These are phyloP conservation scores for Scedosporium boydii DNA, from an alignment of 2,329 filamentous ascomycete genomes.

Conservation along the genomic window DNA sequence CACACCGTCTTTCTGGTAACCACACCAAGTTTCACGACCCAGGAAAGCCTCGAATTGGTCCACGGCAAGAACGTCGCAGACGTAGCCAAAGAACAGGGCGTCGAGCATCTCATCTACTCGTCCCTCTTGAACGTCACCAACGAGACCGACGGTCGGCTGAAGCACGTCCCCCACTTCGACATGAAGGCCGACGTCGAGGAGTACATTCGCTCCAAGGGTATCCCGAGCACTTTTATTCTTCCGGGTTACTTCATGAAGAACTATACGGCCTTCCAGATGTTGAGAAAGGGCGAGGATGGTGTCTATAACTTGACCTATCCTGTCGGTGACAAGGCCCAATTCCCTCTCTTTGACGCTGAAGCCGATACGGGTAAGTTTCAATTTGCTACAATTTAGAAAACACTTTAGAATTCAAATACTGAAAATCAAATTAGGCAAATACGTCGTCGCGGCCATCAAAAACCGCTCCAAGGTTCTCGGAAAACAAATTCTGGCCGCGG, in stretches of 20 bases:
- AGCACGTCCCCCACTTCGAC: slow-evolving; percentile 41
- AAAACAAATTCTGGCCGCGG: slow-evolving; percentile 25
- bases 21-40: background rate
- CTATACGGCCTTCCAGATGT: slow-evolving; percentile 13
- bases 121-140: slow-evolving; percentile 30
- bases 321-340: slow-evolving; percentile 17
- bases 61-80: slow-evolving; percentile 38
- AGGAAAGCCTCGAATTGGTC: background rate
- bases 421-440: slow-evolving; percentile 21
- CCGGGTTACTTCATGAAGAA: slow-evolving; percentile 49
- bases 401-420: too few species aligned
- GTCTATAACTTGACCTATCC: slow-evolving; percentile 19
- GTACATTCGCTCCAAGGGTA: slow-evolving; percentile 39
- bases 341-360: slow-evolving; percentile 27
- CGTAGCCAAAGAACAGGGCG: slow-evolving; percentile 29
- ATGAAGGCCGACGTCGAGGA: slow-evolving; percentile 44
- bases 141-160: slow-evolving; percentile 24
- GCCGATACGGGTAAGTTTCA: slow-evolving; percentile 20
- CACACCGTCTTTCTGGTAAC: slow-evolving; percentile 29
- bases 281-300: slow-evolving; percentile 16
- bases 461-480: slow-evolving; percentile 14
- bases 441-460: slow-evolving; percentile 19
- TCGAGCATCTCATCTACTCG: slow-evolving; percentile 37
- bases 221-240: slow-evolving; percentile 41
- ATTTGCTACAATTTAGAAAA: background rate